Conservation (phyloP, 2,329 filamentous ascomycete species). For the Colletotrichum falcatum region DNA sequence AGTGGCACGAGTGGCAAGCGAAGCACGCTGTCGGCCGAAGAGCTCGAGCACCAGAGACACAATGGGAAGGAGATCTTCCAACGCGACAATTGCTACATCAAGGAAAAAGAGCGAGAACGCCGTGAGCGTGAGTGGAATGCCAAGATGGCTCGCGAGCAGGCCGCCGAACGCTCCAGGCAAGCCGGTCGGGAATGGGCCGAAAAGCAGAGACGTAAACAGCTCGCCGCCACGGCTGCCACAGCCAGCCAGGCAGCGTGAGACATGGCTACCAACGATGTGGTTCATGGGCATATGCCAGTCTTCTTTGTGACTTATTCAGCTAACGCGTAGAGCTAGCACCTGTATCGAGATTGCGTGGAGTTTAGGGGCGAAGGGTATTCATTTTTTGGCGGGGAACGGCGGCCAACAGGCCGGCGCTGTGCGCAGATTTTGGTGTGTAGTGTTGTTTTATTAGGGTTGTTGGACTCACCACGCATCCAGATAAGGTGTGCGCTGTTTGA, state of each 20-base stretch:
- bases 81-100: constrained; percentile 61
- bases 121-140: constrained; percentile 66
- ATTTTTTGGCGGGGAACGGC: background rate
- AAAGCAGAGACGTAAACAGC: constrained; percentile 61
- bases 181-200: constrained; percentile 73
- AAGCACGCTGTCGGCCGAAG: constrained; percentile 63
- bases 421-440: background rate
- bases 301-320: constrained; percentile 12
- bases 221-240: constrained; percentile 23
- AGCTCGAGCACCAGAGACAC: constrained; percentile 62
- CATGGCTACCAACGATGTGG: background rate
- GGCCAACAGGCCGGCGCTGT: background rate
- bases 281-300: background rate
- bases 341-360: constrained; percentile 13
- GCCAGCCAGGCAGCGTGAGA: constrained; percentile 17
- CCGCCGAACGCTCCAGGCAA: constrained; percentile 70
- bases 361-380: constrained; percentile 5
- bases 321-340: constrained; percentile 3
- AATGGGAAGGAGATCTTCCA: constrained; percentile 67
- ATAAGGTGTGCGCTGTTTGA: background rate
- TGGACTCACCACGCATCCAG: background rate
- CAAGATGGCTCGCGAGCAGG: constrained; percentile 67
- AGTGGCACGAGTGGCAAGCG: constrained; percentile 58
- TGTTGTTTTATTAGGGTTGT: background rate
- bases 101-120: constrained; percentile 64